Percentiles rank a stretch among this genome's conserved stretches.
These are phyloP conservation scores for Eutrema heterophyllum DNA, from an alignment of 345 rosid species.

Conservation along the genomic window DNA sequence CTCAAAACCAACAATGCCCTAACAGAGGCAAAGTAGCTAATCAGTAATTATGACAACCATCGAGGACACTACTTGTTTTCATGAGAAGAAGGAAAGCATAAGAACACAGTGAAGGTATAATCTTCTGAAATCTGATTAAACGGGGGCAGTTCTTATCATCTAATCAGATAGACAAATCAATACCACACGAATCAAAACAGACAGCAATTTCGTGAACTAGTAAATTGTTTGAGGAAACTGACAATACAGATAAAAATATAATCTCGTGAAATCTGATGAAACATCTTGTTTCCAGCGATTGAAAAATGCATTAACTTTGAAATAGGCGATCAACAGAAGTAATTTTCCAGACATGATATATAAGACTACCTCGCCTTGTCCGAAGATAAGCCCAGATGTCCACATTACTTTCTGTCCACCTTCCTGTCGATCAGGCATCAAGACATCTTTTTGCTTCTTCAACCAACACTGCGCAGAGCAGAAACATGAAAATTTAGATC, in stretches of 20 bases:
- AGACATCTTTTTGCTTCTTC: conserved; percentile 83
- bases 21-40: conserved; percentile 11
- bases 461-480: conserved; percentile 72
- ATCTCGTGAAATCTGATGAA: not conserved
- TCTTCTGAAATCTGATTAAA: not conserved
- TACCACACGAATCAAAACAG: not conserved
- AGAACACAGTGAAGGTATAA: not conserved
- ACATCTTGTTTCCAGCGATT: not conserved
- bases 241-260: not conserved
- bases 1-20: conserved; percentile 87
- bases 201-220: not conserved
- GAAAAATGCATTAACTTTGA: not conserved
- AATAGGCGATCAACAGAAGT: not conserved
- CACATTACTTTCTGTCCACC: conserved; percentile 56
- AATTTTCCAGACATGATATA: not conserved
- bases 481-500: not conserved
- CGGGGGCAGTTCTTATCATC: not conserved
- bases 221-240: not conserved
- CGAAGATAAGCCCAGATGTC: conserved; percentile 93
- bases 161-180: not conserved
- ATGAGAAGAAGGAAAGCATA: not conserved
- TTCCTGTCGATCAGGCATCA: conserved; percentile 65
- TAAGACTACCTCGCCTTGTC: conserved; percentile 78
- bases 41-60: not conserved
- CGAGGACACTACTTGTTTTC: not conserved